Evolutionary conservation across 2,329 filamentous ascomycete genomes (phyloP).

Genomic region (Ceratocystis harringtonii): DNA sequence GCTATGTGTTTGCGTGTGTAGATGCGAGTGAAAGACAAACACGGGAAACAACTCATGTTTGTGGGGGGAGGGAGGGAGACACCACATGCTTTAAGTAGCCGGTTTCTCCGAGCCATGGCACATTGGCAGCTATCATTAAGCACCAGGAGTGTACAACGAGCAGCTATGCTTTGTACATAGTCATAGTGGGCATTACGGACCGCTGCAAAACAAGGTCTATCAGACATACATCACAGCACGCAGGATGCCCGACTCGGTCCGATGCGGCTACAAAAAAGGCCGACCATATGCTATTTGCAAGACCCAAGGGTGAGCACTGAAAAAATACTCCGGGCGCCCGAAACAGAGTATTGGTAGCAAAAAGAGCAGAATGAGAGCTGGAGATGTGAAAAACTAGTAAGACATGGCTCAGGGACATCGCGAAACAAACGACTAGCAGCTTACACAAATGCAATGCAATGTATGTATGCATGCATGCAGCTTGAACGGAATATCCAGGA

Average conservation of each 20-base stretch:
- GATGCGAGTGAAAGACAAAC: not conserved
- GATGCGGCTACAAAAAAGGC: not conserved
- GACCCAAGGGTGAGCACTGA: not conserved
- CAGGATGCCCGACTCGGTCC: constrained; percentile 9
- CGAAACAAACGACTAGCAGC: not conserved
- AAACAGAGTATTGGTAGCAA: not conserved
- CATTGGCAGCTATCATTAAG: not conserved
- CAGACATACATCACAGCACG: not conserved
- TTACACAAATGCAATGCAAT: not conserved
- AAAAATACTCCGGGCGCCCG: not conserved
- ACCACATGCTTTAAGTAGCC: not conserved
- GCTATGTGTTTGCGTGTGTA: not conserved
- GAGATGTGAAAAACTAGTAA: not conserved
- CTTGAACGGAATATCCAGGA: not conserved
- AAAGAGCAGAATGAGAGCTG: not conserved
- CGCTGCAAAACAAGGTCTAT: not conserved
- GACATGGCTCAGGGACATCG: constrained; percentile 5
- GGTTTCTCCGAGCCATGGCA: not conserved
- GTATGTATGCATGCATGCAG: not conserved
- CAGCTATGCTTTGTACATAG: not conserved
- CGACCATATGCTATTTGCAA: not conserved
- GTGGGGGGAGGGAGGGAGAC: not conserved
- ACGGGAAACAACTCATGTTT: not conserved
- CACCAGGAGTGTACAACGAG: not conserved
- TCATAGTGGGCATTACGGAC: not conserved